Base-by-base conservation (phyloP, 345 rosid species). In the Salix koriyanagi region DNA sequence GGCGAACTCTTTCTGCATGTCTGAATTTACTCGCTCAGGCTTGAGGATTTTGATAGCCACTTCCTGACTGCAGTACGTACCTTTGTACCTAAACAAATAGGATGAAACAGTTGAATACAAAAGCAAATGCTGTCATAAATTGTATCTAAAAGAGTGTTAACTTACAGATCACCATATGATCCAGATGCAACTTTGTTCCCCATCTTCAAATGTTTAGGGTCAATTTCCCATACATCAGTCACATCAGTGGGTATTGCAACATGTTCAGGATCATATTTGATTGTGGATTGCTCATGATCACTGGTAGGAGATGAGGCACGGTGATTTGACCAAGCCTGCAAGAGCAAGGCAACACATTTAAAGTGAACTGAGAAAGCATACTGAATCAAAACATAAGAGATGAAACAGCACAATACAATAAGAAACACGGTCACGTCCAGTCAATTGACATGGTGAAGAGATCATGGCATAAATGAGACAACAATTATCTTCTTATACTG, bases 161-260 rank as follows among this genome's bases (percentile, higher is more conserved):
- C 99, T 91, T 90, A 95, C 99, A 95, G 75, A 83, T 93, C 98
- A 66, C 99, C 99, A 83, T 93, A 93, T 73, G 99, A 89, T 71
- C 99, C 99, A 79, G 98, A 93, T 71, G 99, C 99, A 80, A 95
- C 89, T 88, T 88, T 93, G 79, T 75, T 87, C 81, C 86, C 98
- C 74, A 92, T 91, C 85, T 88, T 87, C 78, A 96, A 80, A 76
- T 88, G 74, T 78, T 81, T 76, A 26, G 89, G 88, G 84, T 96
- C 91, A 76, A 96, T 87, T 88, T 96, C 99, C 99, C 99, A 96
- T 36, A 90, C 99, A 85, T 96, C 98, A 70, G 91, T 91, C 83
- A 98, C 97, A 75, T 93, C 99, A 78, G 75, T 83, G 66, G 98
- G 99, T 88, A 96, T 96, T 72, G 90, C 54, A 83, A 96, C 91